A percentile compares a stretch with the other conserved stretches of the same genome.
These are phyloP conservation scores for Leptographium galeiforme DNA, from an alignment of 2,329 filamentous ascomycete genomes.

Conservation along the genomic window DNA sequence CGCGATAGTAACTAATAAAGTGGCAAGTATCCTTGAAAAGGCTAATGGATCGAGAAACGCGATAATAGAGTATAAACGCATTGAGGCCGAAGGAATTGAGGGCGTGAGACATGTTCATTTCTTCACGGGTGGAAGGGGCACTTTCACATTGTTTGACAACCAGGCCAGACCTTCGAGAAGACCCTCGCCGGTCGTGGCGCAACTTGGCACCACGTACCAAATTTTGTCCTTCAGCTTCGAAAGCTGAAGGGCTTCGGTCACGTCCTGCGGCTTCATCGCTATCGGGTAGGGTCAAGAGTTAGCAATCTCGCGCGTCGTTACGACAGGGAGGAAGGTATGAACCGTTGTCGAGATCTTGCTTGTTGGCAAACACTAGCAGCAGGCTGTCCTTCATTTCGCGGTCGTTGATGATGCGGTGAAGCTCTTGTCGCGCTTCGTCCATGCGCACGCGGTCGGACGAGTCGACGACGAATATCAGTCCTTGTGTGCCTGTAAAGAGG, in stretches of 20 bases:
- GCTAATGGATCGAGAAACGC: not conserved
- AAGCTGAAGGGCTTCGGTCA: slow-evolving; percentile 65
- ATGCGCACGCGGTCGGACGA: slow-evolving; percentile 84
- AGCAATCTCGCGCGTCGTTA: not conserved
- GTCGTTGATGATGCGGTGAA: slow-evolving; percentile 96
- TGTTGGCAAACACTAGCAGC: slow-evolving; percentile 93
- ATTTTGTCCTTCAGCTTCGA: slow-evolving; percentile 69
- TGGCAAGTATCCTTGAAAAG: not conserved
- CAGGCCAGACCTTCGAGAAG: slow-evolving; percentile 70
- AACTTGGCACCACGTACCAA: slow-evolving; percentile 76
- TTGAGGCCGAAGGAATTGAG: not conserved
- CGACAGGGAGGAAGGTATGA: slow-evolving; percentile 10
- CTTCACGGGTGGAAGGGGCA: slow-evolving; percentile 39
- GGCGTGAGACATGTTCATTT: slow-evolving; percentile 21
- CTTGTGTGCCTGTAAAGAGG: slow-evolving; percentile 64
- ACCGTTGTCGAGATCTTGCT: slow-evolving; percentile 87
- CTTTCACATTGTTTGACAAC: slow-evolving; percentile 76
- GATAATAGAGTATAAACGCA: not conserved
- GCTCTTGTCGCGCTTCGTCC: slow-evolving; percentile 82
- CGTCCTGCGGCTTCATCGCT: slow-evolving; percentile 70
- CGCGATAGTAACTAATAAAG: not conserved
- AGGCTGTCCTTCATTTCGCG: slow-evolving; percentile 95
- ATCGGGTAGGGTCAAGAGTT: slow-evolving; percentile 2
- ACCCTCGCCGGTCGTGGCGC: slow-evolving; percentile 69
- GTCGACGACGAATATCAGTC: slow-evolving; percentile 97